Evolutionary conservation across 202 grass and related monocot genomes (phyloP).

Genomic region (Dendrocalamus latiflorus): DNA sequence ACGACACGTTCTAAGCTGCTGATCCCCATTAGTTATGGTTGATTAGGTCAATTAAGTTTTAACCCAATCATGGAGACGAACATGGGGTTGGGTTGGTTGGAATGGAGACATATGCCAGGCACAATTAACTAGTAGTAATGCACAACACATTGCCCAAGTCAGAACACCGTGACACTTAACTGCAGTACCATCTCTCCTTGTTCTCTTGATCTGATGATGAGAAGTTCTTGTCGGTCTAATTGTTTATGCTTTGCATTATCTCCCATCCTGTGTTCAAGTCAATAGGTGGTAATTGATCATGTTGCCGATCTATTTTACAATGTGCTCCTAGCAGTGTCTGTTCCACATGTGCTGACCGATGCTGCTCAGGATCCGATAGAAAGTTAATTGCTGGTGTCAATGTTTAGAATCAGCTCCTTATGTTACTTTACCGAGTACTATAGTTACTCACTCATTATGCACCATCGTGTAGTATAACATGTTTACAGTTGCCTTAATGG

Average conservation of each 20-base stretch:
- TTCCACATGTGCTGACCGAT: not conserved
- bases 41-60: not conserved
- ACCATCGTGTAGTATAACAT: no score
- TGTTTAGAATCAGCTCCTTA: not conserved
- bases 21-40: not conserved
- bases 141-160: conserved; percentile 38
- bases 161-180: conserved; percentile 11
- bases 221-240: conserved; percentile 4
- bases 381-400: conserved; percentile 8
- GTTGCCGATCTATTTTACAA: not conserved
- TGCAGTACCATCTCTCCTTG: not conserved
- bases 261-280: not conserved
- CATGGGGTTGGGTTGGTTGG: conserved; percentile 13
- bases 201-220: conserved; percentile 4
- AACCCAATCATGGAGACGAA: conserved; percentile 33
- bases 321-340: not conserved
- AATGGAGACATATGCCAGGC: not conserved
- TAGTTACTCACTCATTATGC: no score
- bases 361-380: no score
- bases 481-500: no score
- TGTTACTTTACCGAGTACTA: not conserved
- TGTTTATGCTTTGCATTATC: not conserved
- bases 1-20: not conserved
- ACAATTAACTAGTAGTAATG: conserved; percentile 8
- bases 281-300: no score